Evolutionary conservation across 2,329 filamentous ascomycete genomes (phyloP).

Genomic region (Aspergillus japonicus): DNA sequence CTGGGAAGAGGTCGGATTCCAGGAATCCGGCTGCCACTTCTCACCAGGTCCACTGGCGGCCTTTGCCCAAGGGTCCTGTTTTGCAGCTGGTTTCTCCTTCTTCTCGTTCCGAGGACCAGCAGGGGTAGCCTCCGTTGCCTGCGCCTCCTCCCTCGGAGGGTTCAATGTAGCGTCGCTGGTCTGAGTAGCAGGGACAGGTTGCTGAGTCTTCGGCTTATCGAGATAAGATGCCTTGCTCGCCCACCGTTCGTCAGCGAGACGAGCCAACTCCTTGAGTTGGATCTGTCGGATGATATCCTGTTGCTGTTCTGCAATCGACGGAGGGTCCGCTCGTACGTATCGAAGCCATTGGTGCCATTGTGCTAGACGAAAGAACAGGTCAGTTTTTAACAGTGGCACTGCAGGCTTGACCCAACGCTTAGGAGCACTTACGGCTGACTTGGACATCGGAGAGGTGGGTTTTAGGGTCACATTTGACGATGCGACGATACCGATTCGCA

Average conservation of each 20-base stretch:
- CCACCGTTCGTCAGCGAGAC: conserved; percentile 61
- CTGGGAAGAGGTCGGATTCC: conserved; percentile 53
- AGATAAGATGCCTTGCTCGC: conserved; percentile 58
- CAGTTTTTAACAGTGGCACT: conserved; percentile 9
- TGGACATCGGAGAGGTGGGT: conserved; percentile 61
- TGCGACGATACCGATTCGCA: conserved; percentile 55
- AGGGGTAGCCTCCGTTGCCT: not conserved
- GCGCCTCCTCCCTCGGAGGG: conserved; percentile 6
- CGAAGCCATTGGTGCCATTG: conserved; percentile 70
- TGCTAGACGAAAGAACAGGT: conserved; percentile 43
- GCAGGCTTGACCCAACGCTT: not conserved
- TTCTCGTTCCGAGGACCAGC: not conserved
- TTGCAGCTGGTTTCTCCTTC: conserved; percentile 1
- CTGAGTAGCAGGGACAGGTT: conserved; percentile 47
- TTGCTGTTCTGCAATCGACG: conserved; percentile 59
- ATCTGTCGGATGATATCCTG: conserved; percentile 56
- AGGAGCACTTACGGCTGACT: conserved; percentile 51
- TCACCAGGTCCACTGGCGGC: conserved; percentile 58
- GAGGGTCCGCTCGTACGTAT: conserved; percentile 57
- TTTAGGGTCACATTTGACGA: conserved; percentile 55
- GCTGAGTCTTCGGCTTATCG: conserved; percentile 54
- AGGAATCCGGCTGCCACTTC: conserved; percentile 66
- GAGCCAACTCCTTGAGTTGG: conserved; percentile 60
- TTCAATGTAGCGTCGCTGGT: conserved; percentile 44
- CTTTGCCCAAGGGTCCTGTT: conserved; percentile 59